Percentiles rank a stretch among this genome's conserved stretches.
These are phyloP conservation scores for Pythium phragmitis DNA, from an alignment of 352 stramenopile genomes.

Conservation along the genomic window DNA sequence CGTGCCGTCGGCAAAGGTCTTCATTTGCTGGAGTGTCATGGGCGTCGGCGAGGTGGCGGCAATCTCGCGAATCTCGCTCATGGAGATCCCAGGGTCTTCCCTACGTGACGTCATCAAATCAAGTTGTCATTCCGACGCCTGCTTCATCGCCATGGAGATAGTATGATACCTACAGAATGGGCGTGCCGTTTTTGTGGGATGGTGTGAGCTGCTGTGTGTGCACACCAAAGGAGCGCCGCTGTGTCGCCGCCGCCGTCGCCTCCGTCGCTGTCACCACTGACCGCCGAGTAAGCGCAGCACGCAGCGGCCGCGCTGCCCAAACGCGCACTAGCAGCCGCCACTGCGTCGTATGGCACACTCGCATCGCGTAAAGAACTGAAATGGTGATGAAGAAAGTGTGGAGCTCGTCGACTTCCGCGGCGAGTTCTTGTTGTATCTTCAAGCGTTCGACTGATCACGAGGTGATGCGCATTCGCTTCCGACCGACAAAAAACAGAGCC, in stretches of 20 bases:
- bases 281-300: neutral
- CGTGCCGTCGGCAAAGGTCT: slow-evolving; percentile 61
- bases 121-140: neutral
- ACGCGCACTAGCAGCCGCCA: neutral
- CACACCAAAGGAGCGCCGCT: slow-evolving; percentile 3
- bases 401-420: neutral
- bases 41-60: slow-evolving; percentile 54
- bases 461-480: slow-evolving; percentile 9
- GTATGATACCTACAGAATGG: slow-evolving; percentile 21
- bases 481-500: slow-evolving; percentile 1
- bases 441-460: neutral
- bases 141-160: neutral
- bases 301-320: neutral
- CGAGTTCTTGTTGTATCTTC: slow-evolving; percentile 15
- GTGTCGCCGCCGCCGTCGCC: neutral
- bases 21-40: slow-evolving; percentile 82
- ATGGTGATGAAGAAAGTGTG: neutral
- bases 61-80: slow-evolving; percentile 66
- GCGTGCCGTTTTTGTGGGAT: slow-evolving; percentile 26
- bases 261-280: neutral
- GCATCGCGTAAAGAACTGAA: neutral
- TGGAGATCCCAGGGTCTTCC: slow-evolving; percentile 35
- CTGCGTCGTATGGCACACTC: neutral
- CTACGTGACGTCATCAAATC: neutral
- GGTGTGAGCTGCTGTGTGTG: slow-evolving; percentile 9